Percentiles rank a stretch among this genome's conserved stretches.
Conservation (phyloP, 2,329 filamentous ascomycete genomes). For the Fusarium sp. region DNA sequence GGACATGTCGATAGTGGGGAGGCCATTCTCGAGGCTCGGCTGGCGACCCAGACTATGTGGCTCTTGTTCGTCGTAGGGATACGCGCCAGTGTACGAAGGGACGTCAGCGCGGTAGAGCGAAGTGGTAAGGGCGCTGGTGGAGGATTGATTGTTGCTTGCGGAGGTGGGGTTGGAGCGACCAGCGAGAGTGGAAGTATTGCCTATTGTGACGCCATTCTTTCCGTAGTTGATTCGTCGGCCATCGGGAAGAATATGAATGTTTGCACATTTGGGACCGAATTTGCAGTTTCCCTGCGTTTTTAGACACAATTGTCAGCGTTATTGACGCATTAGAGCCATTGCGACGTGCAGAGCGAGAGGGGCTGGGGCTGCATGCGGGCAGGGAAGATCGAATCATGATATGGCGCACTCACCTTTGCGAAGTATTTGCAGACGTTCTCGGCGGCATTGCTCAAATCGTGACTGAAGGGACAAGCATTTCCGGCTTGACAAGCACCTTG, state of each 20-base stretch:
- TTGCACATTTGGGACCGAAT: constrained; percentile 96
- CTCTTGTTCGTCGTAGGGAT: constrained; percentile 55
- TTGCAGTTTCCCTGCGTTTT: constrained; percentile 89
- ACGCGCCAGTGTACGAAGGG: constrained; percentile 53
- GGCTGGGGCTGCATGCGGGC: constrained; percentile 19
- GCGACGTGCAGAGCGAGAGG: constrained; percentile 16
- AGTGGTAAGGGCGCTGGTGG: constrained; percentile 74
- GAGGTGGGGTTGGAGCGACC: constrained; percentile 68
- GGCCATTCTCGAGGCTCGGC: constrained; percentile 64
- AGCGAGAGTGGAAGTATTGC: constrained; percentile 67
- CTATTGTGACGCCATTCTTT: constrained; percentile 75
- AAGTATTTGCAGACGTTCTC: constrained; percentile 99
- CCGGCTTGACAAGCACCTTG: constrained; percentile 97
- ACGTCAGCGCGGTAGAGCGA: constrained; percentile 60
- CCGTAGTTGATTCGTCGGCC: constrained; percentile 89
- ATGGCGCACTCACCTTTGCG: constrained; percentile 77
- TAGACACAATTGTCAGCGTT: constrained; percentile 33
- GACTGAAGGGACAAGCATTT: constrained; percentile 94
- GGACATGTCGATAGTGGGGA: constrained; percentile 70
- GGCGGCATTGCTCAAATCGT: constrained; percentile 85
- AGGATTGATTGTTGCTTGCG: constrained; percentile 65
- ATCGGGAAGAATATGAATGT: constrained; percentile 94
- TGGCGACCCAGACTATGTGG: constrained; percentile 60
- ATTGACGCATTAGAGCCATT: constrained; percentile 8
- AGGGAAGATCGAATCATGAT: constrained; percentile 26